A percentile compares a stretch with the other conserved stretches of the same genome.
phyloP scores from a whole-genome alignment of 345 rosid genomes.

The Hibiscus trionum region DNA sequence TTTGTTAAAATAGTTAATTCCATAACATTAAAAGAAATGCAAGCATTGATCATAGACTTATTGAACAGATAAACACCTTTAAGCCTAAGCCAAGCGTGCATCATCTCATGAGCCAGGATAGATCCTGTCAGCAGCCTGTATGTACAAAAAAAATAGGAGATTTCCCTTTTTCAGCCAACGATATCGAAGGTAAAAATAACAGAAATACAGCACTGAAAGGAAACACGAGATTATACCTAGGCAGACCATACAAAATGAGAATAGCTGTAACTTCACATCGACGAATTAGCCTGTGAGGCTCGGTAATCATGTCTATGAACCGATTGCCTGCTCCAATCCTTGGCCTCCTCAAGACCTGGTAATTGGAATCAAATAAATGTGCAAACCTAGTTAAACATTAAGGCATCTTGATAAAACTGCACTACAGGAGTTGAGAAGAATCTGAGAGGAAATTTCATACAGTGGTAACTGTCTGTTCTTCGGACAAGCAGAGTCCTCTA shows the following conservation, averaged over 20 bases:
- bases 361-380: conserved; percentile 7
- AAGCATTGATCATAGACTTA: neutral
- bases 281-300: conserved; percentile 74
- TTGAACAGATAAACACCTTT: conserved; percentile 41
- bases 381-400: neutral
- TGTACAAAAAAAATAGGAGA: neutral
- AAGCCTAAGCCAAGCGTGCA: conserved; percentile 99
- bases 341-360: conserved; percentile 74
- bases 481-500: conserved; percentile 94
- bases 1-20: conserved; percentile 1
- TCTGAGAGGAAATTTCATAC: conserved; percentile 28
- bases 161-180: neutral
- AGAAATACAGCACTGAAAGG: neutral
- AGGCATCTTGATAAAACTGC: neutral
- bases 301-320: conserved; percentile 60
- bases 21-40: neutral
- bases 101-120: conserved; percentile 97
- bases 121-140: conserved; percentile 90
- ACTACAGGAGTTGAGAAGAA: neutral
- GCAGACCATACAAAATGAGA: conserved; percentile 87
- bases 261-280: conserved; percentile 97
- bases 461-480: conserved; percentile 87
- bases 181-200: neutral
- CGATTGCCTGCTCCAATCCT: conserved; percentile 61
- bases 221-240: conserved; percentile 46